Percentiles rank a stretch among this genome's conserved stretches.
phyloP scores from a whole-genome alignment of 2,329 filamentous ascomycete genomes.

The Talaromyces rugulosus region DNA sequence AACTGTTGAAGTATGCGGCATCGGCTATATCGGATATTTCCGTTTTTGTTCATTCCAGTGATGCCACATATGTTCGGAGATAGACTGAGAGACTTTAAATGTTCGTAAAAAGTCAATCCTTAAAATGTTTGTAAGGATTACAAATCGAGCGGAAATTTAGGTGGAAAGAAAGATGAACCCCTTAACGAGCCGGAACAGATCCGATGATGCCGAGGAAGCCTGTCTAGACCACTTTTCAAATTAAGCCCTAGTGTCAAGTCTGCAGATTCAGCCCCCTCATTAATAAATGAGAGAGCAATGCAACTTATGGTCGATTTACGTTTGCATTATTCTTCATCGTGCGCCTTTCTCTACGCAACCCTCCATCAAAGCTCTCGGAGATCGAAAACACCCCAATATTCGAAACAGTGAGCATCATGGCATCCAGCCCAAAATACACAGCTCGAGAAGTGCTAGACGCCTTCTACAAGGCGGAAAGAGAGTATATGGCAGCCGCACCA shows the following conservation, averaged over 20 bases:
- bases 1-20: neutral
- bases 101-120: neutral
- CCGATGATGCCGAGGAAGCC: neutral
- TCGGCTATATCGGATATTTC: neutral
- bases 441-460: slow-evolving; percentile 23
- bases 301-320: neutral
- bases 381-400: neutral
- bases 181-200: neutral
- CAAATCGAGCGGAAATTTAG: neutral
- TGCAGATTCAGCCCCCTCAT: neutral
- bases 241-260: neutral
- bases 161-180: neutral
- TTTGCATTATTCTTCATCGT: neutral
- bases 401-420: neutral
- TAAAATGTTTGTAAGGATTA: neutral
- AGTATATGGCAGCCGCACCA: slow-evolving; percentile 29
- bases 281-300: neutral
- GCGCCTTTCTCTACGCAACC: neutral
- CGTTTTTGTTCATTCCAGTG: neutral
- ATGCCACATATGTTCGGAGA: neutral
- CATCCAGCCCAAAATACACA: slow-evolving; percentile 16
- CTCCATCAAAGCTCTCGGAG: neutral
- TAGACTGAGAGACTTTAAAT: neutral
- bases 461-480: slow-evolving; percentile 33
- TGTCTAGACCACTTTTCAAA: neutral